Evolutionary conservation across 1,139 yeast species (phyloP), one percentile per base, ranked within the genome.

Genomic region (Petasospora fabianii): DNA sequence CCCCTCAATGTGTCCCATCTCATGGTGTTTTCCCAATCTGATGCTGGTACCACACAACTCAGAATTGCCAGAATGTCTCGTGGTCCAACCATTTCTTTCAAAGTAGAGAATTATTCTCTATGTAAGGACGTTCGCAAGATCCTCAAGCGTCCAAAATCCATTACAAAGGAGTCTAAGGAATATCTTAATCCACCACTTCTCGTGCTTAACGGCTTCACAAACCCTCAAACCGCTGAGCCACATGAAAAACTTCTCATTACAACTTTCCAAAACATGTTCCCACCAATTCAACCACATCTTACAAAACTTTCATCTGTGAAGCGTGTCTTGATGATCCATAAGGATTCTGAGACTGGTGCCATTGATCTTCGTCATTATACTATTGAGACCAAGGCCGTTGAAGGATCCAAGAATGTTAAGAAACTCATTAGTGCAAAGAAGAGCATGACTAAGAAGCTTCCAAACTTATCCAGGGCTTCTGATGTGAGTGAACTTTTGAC

Each of bases 261-360:
- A 3, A 81, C 90, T 68, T 87, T 94, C 65, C 98, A 92, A 62
- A 88, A 88, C 65, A 79, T 92, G 78, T 88, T 92, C 60, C 99
- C 99, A 6, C 88, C 98, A 16, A 82, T 94, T 52, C 77, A 75
- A 15, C 96, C 96, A 17, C 84, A 84, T 47, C 66, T 68, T 46
- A 86, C 95, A 24, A 80, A 78, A 49, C 82, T 92, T 22, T 67
- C 72, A 30, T 69, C 83, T 1, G 90, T 94, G 46, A 82, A 80
- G 55, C 73, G 99, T 53, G 97, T 94, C 9, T 68, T 94, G 54
- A 74, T 94, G 76, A 67, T 94, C 44, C 82, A 84, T 59, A 84
- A 81, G 56, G 82, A 82, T 54, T 71, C 73, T 22, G 78, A 72
- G 38, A 79, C 87, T 2, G 87, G 84, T 8, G 71, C 69, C 36